Evolutionary conservation across 2,329 filamentous ascomycete genomes (phyloP).

Genomic region (Trichoderma koningii): DNA sequence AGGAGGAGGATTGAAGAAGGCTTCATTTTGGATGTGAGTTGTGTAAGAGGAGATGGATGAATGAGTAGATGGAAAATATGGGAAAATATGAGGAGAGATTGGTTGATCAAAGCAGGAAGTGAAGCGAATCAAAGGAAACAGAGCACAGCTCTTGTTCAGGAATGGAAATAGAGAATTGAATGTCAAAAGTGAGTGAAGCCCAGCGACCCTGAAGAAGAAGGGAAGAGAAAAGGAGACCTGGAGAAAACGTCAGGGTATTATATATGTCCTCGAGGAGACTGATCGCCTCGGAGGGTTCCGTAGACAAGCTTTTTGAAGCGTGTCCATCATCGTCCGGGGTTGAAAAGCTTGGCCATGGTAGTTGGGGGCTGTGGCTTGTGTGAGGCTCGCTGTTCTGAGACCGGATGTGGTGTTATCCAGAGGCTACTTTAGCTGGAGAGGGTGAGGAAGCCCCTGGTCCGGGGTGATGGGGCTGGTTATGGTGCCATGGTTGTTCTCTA

Average conservation of each 20-base stretch:
- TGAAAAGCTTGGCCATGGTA: background rate
- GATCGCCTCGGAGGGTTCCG: conserved; percentile 18
- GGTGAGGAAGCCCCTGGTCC: conserved; percentile 12
- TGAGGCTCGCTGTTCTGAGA: conserved; percentile 28
- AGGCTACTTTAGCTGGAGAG: background rate
- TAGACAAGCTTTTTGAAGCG: conserved; percentile 5
- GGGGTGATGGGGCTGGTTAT: background rate
- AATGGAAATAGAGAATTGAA: conserved; percentile 29
- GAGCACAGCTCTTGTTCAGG: conserved; percentile 38
- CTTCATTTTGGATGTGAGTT: conserved; percentile 34
- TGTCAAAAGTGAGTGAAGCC: conserved; percentile 22
- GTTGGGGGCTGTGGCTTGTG: background rate
- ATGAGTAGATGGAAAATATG: background rate
- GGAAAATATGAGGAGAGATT: conserved; percentile 11
- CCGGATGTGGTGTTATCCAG: conserved; percentile 29
- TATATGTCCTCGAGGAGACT: conserved; percentile 12
- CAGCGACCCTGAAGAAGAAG: conserved; percentile 27
- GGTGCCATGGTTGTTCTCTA: background rate
- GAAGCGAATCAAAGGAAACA: conserved; percentile 31
- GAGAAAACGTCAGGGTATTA: conserved; percentile 2
- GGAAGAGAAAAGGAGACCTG: too few relatives aligned
- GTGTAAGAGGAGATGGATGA: background rate
- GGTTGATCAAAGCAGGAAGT: conserved; percentile 7
- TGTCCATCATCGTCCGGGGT: conserved; percentile 10
- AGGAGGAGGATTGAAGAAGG: conserved; percentile 36